Base-by-base conservation (phyloP, 306 rosid species). In the Vigna radiata region DNA sequence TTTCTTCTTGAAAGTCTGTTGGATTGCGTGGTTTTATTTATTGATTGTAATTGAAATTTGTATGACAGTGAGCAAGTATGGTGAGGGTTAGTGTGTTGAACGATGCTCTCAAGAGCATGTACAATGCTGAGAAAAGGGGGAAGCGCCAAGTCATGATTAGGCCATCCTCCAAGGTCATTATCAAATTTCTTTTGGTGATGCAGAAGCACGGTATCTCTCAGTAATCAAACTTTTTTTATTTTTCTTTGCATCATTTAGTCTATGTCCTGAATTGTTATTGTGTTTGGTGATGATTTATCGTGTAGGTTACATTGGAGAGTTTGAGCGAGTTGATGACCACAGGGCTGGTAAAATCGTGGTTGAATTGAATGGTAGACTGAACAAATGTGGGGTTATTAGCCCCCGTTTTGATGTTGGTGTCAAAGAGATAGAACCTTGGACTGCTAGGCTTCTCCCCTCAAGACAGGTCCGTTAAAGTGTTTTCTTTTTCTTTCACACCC, bases 371-470 rank as follows among this genome's bases (percentile, higher is more conserved):
- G 88, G 88, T 25, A 81, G 88, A 55, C 16, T 85, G 48, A 85
- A 85, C 17, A 85, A 85, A 47, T 44, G 49, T 44, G 49, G 49
- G 49, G 49, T 44, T 44, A 44, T 44, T 44, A 44, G 49, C 15
- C 49, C 88, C 53, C 85, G 88, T 8, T 85, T 85, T 68, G 88
- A 85, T 77, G 85, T 85, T 2, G 88, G 85, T 60, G 88, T 85
- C 14, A 81, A 81, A 27, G 88, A 85, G 62, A 77, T 85, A 3
- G 88, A 85, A 73, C 75, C 78, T 36, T 85, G 88, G 88, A 85
- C 88, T 73, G 88, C 85, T 11, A 81, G 88, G 74, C 83, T 85
- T 19, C 88, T 85, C 25, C 88, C 88, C 13, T 85, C 88, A 1
- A 77, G 88, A 81, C 88, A 85, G 85, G 88, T 85, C 15, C 0